These are phyloP conservation scores for Globisporangium sylvaticum DNA, from an alignment of 352 stramenopile species.

Conservation along the genomic window DNA sequence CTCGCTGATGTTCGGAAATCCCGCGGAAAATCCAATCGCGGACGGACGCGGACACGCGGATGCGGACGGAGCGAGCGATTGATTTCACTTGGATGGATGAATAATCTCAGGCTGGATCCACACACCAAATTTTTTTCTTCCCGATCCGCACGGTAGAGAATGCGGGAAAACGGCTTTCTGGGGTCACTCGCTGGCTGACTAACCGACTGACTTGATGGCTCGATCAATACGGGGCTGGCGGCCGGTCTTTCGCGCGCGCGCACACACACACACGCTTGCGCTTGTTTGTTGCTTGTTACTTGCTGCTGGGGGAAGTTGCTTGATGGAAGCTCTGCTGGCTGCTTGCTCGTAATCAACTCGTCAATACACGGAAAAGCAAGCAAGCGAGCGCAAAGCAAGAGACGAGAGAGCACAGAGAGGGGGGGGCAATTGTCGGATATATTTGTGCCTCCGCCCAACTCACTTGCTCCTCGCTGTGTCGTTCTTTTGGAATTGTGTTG, in stretches of 20 bases:
- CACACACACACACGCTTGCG: neutral
- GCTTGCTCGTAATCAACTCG: neutral
- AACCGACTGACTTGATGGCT: neutral
- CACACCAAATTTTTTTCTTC: neutral
- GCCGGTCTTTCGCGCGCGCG: neutral
- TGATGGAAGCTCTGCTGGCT: neutral
- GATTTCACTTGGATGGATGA: neutral
- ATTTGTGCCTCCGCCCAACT: neutral
- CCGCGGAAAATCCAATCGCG: constrained; percentile 6
- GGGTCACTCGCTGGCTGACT: neutral
- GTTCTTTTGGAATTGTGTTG: constrained; percentile 1
- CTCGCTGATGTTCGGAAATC: neutral
- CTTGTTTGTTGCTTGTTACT: neutral
- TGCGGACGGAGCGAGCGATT: neutral
- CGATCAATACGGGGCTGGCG: neutral
- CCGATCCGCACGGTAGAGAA: neutral
- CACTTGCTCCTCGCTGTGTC: neutral
- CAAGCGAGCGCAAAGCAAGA: neutral
- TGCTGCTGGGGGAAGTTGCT: neutral
- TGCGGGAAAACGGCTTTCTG: constrained; percentile 1
- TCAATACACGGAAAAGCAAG: neutral
- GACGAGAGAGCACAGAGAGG: neutral
- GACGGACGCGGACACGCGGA: neutral
- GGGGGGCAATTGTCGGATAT: neutral
- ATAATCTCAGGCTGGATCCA: neutral